These are phyloP conservation scores for Lactarius trivialis DNA, from an alignment of 768 basidiomycete species.

Conservation along the genomic window DNA sequence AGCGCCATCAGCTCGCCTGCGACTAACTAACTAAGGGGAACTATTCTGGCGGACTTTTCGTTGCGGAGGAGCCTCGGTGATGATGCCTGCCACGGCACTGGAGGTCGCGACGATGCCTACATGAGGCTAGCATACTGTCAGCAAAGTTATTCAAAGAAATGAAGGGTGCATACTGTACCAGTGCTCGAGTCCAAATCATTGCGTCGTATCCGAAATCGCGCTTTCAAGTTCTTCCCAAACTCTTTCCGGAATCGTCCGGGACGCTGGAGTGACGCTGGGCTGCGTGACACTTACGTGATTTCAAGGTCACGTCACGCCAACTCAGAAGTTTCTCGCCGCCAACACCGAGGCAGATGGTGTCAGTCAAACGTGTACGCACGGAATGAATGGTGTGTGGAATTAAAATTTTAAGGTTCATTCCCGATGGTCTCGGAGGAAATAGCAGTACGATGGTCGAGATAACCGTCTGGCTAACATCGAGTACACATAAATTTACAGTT, in stretches of 20 bases:
- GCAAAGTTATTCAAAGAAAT: background rate
- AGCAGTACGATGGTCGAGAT: conserved; percentile 10
- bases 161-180: conserved; percentile 6
- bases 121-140: conserved; percentile 3
- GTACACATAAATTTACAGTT: background rate
- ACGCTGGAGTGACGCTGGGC: background rate
- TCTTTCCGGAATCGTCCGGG: background rate
- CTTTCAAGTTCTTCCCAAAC: background rate
- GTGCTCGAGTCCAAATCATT: conserved; percentile 18
- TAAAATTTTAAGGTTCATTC: conserved; percentile 10
- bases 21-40: background rate
- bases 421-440: conserved; percentile 1
- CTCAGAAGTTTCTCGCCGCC: too few species aligned
- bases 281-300: conserved; percentile 8
- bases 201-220: background rate
- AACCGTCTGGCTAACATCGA: background rate
- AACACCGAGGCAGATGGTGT: background rate
- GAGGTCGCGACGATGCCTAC: conserved; percentile 3
- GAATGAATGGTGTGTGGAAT: background rate
- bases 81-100: conserved; percentile 1
- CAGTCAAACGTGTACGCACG: background rate
- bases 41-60: conserved; percentile 12
- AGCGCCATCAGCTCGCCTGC: background rate
- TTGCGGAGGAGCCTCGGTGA: conserved; percentile 4
- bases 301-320: conserved; percentile 1